Conservation (phyloP, 2,329 filamentous ascomycete species). For the Beauveria bassiana region DNA sequence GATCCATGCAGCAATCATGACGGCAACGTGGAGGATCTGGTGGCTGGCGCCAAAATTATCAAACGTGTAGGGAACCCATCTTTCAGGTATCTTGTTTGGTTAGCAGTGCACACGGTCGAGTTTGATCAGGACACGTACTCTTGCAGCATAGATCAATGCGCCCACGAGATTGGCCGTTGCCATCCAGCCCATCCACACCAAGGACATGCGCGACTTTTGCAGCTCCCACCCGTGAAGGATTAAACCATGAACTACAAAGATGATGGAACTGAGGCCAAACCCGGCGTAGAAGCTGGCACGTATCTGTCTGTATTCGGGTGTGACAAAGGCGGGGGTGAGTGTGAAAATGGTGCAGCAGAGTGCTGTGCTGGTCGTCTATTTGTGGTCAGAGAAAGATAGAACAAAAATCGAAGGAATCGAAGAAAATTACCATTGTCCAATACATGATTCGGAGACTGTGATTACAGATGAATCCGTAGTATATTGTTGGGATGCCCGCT, state of each 20-base stretch:
- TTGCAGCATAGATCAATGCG: slow-evolving; percentile 10
- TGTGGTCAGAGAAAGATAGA: background rate
- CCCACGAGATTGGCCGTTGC: slow-evolving; percentile 13
- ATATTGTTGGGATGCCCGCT: slow-evolving; percentile 6
- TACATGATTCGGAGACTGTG: slow-evolving; percentile 10
- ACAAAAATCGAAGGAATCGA: no score
- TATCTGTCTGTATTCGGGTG: slow-evolving; percentile 10
- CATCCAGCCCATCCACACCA: slow-evolving; percentile 13
- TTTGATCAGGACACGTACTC: background rate
- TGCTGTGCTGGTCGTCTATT: slow-evolving; percentile 8
- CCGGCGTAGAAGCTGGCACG: slow-evolving; percentile 14
- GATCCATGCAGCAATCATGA: slow-evolving; percentile 11
- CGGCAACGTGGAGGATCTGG: slow-evolving; percentile 10
- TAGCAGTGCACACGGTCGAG: background rate
- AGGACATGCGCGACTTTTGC: slow-evolving; percentile 14
- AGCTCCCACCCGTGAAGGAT: slow-evolving; percentile 13
- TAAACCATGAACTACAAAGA: slow-evolving; percentile 13
- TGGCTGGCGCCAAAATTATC: slow-evolving; percentile 13
- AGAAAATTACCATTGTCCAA: slow-evolving; percentile 12
- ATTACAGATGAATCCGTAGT: slow-evolving; percentile 16
- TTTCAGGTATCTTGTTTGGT: slow-evolving; percentile 7
- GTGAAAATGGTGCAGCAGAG: slow-evolving; percentile 13
- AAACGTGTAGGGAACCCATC: slow-evolving; percentile 11
- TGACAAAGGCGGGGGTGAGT: slow-evolving; percentile 12
- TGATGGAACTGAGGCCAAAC: slow-evolving; percentile 14